phyloP scores from a whole-genome alignment of 2,329 filamentous ascomycete species.

The Penicillium sp. region DNA sequence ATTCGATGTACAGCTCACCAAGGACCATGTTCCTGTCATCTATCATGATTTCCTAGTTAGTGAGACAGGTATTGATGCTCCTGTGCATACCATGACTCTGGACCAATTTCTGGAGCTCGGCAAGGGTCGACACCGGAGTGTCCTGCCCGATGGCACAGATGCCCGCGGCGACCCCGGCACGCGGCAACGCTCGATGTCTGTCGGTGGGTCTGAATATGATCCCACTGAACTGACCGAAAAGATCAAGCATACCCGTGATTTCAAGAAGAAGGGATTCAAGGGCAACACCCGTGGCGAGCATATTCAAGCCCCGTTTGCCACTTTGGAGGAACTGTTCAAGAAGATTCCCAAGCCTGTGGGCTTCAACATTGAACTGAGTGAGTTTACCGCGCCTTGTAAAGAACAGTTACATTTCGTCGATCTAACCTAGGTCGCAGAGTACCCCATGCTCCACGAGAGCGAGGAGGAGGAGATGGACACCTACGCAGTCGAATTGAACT shows the following conservation, averaged over 20 bases:
- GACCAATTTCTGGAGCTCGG: slow-evolving; percentile 89
- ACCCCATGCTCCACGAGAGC: slow-evolving; percentile 93
- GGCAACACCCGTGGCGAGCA: slow-evolving; percentile 89
- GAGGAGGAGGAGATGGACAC: slow-evolving; percentile 96
- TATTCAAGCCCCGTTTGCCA: slow-evolving; percentile 93
- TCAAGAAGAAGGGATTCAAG: slow-evolving; percentile 92
- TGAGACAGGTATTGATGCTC: slow-evolving; percentile 94
- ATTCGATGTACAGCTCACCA: slow-evolving; percentile 92
- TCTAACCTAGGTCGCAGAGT: slow-evolving; percentile 51
- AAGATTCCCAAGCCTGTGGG: slow-evolving; percentile 75
- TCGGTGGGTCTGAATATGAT: slow-evolving; percentile 48
- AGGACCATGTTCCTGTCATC: slow-evolving; percentile 95
- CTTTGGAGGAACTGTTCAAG: slow-evolving; percentile 85
- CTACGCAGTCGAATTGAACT: slow-evolving; percentile 91
- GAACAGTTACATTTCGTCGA: slow-evolving; percentile 23
- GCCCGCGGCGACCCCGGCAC: slow-evolving; percentile 13
- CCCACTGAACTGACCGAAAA: slow-evolving; percentile 58
- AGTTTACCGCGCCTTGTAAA: slow-evolving; percentile 25
- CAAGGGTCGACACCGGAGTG: slow-evolving; percentile 41
- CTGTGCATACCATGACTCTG: slow-evolving; percentile 87
- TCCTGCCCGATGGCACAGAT: slow-evolving; percentile 34
- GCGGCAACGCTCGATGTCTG: slow-evolving; percentile 54
- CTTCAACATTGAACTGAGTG: slow-evolving; percentile 96
- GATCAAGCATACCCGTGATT: slow-evolving; percentile 96
- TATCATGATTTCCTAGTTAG: slow-evolving; percentile 98